Evolutionary conservation across 1,139 yeast genomes (phyloP).

Genomic region (Arxiozyma telluris): DNA sequence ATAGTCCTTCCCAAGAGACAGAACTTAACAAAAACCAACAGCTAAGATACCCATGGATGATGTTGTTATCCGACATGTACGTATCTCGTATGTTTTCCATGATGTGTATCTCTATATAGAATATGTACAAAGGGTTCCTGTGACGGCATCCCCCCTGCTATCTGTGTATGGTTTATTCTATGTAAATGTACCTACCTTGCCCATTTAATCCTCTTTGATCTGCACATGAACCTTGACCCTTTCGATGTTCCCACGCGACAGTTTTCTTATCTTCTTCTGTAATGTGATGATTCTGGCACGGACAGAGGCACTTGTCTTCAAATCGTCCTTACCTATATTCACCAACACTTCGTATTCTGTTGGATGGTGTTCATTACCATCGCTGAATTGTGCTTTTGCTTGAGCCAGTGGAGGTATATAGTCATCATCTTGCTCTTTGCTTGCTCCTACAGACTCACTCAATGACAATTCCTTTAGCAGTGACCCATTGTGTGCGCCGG

Average conservation of each 20-base stretch:
- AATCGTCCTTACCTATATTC: constrained; percentile 41
- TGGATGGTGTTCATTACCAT: background rate
- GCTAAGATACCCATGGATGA: no score
- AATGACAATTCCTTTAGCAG: background rate
- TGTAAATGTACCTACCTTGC: background rate
- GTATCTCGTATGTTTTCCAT: no score
- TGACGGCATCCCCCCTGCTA: background rate
- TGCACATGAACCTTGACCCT: constrained; percentile 36
- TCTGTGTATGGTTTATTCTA: no score
- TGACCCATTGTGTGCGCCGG: background rate
- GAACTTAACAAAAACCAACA: background rate
- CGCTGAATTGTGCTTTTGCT: background rate
- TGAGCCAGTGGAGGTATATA: background rate
- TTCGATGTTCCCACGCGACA: constrained; percentile 38
- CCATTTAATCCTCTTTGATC: background rate
- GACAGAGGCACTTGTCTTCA: constrained; percentile 47
- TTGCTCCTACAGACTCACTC: background rate
- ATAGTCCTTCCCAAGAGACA: no score
- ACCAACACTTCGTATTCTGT: constrained; percentile 37
- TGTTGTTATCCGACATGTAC: background rate
- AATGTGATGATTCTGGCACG: constrained; percentile 44
- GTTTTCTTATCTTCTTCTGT: constrained; percentile 44
- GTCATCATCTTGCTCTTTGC: constrained; percentile 8
- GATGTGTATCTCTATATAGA: background rate
- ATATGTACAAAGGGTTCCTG: background rate